phyloP scores from a whole-genome alignment of 2,329 filamentous ascomycete genomes.

The Chaetomium strumarium region DNA sequence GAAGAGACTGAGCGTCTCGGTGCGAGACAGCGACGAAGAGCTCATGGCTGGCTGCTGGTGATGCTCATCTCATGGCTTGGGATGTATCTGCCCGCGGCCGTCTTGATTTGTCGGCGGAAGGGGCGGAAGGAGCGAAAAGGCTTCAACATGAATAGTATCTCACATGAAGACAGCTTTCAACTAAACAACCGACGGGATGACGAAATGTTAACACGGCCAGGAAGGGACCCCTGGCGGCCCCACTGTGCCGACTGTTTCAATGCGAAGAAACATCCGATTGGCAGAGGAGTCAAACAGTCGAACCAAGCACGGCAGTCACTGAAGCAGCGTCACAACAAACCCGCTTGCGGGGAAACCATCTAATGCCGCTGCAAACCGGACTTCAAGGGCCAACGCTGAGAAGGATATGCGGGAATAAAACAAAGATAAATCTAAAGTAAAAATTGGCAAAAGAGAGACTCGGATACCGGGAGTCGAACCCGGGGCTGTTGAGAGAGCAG shows the following conservation, averaged over 20 bases:
- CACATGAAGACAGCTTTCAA: conserved; percentile 6
- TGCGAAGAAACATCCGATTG: no score
- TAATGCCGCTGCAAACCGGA: no score
- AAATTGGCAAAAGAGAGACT: conserved; percentile 10
- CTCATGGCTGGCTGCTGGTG: conserved; percentile 6
- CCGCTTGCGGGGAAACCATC: no score
- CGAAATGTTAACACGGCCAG: conserved; percentile 4
- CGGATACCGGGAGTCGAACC: conserved; percentile 20
- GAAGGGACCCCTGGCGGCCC: background rate
- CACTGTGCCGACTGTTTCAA: conserved; percentile 2
- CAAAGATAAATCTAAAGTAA: background rate
- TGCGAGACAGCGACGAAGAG: conserved; percentile 40
- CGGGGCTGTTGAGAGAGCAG: conserved; percentile 17
- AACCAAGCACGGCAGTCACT: no score
- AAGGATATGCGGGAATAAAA: no score
- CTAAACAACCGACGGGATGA: conserved; percentile 1
- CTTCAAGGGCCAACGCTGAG: background rate
- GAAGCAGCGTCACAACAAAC: no score
- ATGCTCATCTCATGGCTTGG: background rate
- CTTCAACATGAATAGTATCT: no score
- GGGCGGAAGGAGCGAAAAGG: no score
- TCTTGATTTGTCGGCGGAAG: no score
- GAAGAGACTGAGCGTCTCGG: conserved; percentile 51
- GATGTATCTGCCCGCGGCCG: no score
- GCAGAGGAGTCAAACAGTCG: no score